Percentiles rank a stretch among this genome's conserved stretches.
These are phyloP conservation scores for Poa annua DNA, from an alignment of 176 grass and related monocot species.

Conservation along the genomic window DNA sequence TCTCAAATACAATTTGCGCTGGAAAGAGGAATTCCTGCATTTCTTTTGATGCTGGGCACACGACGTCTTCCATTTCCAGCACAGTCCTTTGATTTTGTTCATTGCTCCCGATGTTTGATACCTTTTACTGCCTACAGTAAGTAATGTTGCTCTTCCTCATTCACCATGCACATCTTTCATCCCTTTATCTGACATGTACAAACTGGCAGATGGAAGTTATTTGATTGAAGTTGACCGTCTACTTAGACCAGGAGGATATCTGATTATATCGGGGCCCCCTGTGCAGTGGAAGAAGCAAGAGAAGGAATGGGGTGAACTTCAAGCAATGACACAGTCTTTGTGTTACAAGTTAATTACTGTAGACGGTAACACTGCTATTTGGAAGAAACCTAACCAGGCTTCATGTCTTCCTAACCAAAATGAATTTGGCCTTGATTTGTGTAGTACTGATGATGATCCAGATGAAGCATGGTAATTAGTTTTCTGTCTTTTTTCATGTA, in stretches of 20 bases:
- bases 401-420: conserved; percentile 69
- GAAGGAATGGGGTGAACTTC: conserved; percentile 79
- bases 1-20: conserved; percentile 96
- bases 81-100: conserved; percentile 86
- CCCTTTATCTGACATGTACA: conserved; percentile 28
- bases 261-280: conserved; percentile 94
- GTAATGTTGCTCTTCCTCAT: conserved; percentile 34
- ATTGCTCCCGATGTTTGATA: conserved; percentile 92
- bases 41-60: conserved; percentile 90
- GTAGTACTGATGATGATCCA: conserved; percentile 69
- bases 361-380: conserved; percentile 85
- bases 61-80: conserved; percentile 78
- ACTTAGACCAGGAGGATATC: conserved; percentile 79
- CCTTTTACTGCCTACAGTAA: conserved; percentile 91
- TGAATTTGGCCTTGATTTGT: conserved; percentile 64
- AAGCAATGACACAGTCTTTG: conserved; percentile 55
- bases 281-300: conserved; percentile 79
- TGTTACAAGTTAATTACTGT: conserved; percentile 80
- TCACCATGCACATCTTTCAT: conserved; percentile 6
- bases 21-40: conserved; percentile 93
- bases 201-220: conserved; percentile 84
- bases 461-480: conserved; percentile 83
- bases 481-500: background rate
- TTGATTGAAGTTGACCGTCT: conserved; percentile 85
- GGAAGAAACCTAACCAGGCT: conserved; percentile 66